A percentile compares a stretch with the other conserved stretches of the same genome.
Conservation (phyloP, 306 rosid genomes). For the Sophora flavescens region DNA sequence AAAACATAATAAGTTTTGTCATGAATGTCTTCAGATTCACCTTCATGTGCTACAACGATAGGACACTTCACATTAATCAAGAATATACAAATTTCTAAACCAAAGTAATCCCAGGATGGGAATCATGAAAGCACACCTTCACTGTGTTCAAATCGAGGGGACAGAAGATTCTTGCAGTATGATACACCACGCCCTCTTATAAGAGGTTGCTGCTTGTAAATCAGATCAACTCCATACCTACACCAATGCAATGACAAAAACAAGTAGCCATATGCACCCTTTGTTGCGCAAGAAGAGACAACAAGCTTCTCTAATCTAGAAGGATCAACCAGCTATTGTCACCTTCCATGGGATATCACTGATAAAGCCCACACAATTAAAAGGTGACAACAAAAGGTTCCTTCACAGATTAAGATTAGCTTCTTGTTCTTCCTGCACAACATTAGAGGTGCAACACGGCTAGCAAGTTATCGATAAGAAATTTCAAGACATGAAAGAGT, state of each 20-base stretch:
- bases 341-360: slow-evolving; percentile 48
- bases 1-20: slow-evolving; percentile 96
- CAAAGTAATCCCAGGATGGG: slow-evolving; percentile 28
- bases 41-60: slow-evolving; percentile 63
- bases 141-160: slow-evolving; percentile 90
- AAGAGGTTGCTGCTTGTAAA: slow-evolving; percentile 88
- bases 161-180: slow-evolving; percentile 95
- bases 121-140: slow-evolving; percentile 69
- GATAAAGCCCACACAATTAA: slow-evolving; percentile 47
- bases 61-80: slow-evolving; percentile 43
- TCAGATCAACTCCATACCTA: slow-evolving; percentile 95
- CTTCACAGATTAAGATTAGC: slow-evolving; percentile 73
- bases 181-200: slow-evolving; percentile 98
- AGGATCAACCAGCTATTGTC: slow-evolving; percentile 56
- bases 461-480: slow-evolving; percentile 48
- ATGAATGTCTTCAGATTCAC: slow-evolving; percentile 79
- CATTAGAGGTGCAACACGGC: slow-evolving; percentile 61
- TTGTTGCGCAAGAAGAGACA: slow-evolving; percentile 72
- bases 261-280: slow-evolving; percentile 77
- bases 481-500: slow-evolving; percentile 9
- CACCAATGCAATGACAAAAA: slow-evolving; percentile 46
- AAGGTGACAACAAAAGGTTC: slow-evolving; percentile 55
- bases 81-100: slow-evolving; percentile 24
- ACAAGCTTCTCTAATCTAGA: slow-evolving; percentile 72
- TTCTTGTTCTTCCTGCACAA: slow-evolving; percentile 72